Evolutionary conservation across 768 basidiomycete genomes (phyloP).

Genomic region (Asterophora lycoperdoides): DNA sequence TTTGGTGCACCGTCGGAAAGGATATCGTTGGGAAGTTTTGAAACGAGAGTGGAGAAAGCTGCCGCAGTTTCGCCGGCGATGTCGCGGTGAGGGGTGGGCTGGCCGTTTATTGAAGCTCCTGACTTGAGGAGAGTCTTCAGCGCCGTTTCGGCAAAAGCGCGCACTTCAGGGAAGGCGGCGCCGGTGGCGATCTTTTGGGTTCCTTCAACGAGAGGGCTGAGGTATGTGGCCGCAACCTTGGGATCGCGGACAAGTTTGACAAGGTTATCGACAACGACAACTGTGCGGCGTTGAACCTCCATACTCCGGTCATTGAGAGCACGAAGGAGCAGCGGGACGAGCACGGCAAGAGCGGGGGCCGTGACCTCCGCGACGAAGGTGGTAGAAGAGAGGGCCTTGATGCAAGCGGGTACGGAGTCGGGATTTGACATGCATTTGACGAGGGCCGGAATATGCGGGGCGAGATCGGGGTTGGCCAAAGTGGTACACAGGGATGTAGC

Average conservation of each 20-base stretch:
- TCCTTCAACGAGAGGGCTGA: slow-evolving; percentile 83
- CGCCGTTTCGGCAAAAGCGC: slow-evolving; percentile 42
- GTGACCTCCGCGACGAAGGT: slow-evolving; percentile 98
- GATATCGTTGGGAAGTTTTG: slow-evolving; percentile 52
- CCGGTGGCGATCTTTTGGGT: slow-evolving; percentile 86
- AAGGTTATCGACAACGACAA: slow-evolving; percentile 92
- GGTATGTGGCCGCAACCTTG: slow-evolving; percentile 82
- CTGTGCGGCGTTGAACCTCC: slow-evolving; percentile 92
- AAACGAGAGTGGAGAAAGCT: slow-evolving; percentile 51
- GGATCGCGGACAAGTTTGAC: slow-evolving; percentile 96
- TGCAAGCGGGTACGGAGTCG: slow-evolving; percentile 81
- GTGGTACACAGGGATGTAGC: slow-evolving; percentile 86
- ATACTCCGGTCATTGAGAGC: slow-evolving; percentile 94
- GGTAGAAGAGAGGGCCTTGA: slow-evolving; percentile 91
- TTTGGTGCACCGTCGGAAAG: slow-evolving; percentile 42
- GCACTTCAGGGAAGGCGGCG: slow-evolving; percentile 93
- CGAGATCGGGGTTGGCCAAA: slow-evolving; percentile 89
- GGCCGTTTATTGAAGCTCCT: slow-evolving; percentile 73
- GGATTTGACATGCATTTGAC: slow-evolving; percentile 95
- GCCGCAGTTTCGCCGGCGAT: slow-evolving; percentile 57
- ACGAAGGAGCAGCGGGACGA: slow-evolving; percentile 86
- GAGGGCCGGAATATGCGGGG: slow-evolving; percentile 81
- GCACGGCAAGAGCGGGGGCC: slow-evolving; percentile 91
- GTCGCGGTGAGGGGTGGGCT: slow-evolving; percentile 69
- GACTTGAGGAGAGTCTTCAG: slow-evolving; percentile 75